phyloP scores from a whole-genome alignment of 208 protist species.

The Leishmania lainsoni region DNA sequence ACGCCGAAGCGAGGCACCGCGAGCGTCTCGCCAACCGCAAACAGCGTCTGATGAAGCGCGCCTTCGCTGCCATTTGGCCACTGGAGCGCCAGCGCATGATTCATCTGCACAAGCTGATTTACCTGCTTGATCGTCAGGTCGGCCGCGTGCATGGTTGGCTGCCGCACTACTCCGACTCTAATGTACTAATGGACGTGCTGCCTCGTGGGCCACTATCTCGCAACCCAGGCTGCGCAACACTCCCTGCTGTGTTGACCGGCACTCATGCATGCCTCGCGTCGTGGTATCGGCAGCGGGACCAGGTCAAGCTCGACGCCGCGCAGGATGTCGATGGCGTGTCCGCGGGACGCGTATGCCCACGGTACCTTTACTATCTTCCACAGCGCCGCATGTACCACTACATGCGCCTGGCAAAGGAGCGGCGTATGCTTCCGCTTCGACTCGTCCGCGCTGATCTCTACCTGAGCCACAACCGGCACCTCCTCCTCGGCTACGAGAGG shows the following conservation, averaged over 20 bases:
- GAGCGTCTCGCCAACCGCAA: slow-evolving; percentile 41
- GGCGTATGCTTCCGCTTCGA: slow-evolving; percentile 63
- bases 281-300: slow-evolving; percentile 17
- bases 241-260: background rate
- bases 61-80: slow-evolving; percentile 53
- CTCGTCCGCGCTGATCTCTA: slow-evolving; percentile 51
- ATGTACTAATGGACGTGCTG: slow-evolving; percentile 44
- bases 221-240: background rate
- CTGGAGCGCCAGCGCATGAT: slow-evolving; percentile 72
- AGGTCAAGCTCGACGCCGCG: background rate
- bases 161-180: slow-evolving; percentile 71
- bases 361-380: slow-evolving; percentile 29
- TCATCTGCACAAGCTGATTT: slow-evolving; percentile 76
- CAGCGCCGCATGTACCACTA: slow-evolving; percentile 55
- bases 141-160: slow-evolving; percentile 71
- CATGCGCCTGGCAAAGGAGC: slow-evolving; percentile 66
- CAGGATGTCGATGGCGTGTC: slow-evolving; percentile 10
- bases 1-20: slow-evolving; percentile 45
- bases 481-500: slow-evolving; percentile 72
- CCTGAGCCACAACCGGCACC: slow-evolving; percentile 50
- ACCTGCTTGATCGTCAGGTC: slow-evolving; percentile 67
- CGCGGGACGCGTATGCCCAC: slow-evolving; percentile 20
- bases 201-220: background rate
- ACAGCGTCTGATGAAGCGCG: slow-evolving; percentile 29
- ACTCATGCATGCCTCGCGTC: slow-evolving; percentile 8